Percentiles rank a stretch among this genome's conserved stretches.
These are phyloP conservation scores for Teunomyces atbi DNA, from an alignment of 805 yeast species.

Conservation along the genomic window DNA sequence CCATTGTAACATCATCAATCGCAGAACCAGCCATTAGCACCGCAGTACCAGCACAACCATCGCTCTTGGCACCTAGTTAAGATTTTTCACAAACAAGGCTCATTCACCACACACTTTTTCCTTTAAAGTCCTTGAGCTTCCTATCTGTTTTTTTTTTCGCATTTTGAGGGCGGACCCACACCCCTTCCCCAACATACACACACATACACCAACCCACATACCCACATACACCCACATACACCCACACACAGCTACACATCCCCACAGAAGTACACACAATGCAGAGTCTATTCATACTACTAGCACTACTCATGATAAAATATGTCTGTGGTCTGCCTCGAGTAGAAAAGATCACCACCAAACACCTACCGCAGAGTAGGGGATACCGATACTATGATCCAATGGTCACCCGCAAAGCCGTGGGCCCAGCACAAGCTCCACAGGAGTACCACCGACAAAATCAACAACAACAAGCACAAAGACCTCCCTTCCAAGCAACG, in stretches of 20 bases:
- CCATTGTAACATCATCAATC: neutral
- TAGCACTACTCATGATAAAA: constrained; percentile 4
- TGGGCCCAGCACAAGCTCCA: neutral
- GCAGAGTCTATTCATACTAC: neutral
- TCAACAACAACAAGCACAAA: constrained; percentile 2
- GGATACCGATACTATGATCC: constrained; percentile 1
- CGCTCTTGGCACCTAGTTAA: neutral
- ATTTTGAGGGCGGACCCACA: neutral
- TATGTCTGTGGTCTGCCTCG: constrained; percentile 17
- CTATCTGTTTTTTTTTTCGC: neutral
- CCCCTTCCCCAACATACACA: neutral
- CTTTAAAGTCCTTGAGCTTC: neutral
- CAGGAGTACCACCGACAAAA: constrained; percentile 5
- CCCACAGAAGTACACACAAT: neutral
- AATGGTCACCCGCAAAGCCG: constrained; percentile 1
- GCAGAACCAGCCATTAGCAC: neutral
- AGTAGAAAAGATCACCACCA: constrained; percentile 18
- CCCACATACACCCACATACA: neutral
- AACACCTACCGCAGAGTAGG: constrained; percentile 4
- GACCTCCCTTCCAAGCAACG: constrained; percentile 1
- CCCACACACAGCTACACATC: neutral
- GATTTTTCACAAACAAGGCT: neutral
- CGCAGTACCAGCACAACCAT: neutral
- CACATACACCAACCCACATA: neutral
- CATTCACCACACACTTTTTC: neutral